Evolutionary conservation across 305 asterid genomes (phyloP), one percentile per base, ranked within the genome.

Genomic region (Fraxinus nigra): DNA sequence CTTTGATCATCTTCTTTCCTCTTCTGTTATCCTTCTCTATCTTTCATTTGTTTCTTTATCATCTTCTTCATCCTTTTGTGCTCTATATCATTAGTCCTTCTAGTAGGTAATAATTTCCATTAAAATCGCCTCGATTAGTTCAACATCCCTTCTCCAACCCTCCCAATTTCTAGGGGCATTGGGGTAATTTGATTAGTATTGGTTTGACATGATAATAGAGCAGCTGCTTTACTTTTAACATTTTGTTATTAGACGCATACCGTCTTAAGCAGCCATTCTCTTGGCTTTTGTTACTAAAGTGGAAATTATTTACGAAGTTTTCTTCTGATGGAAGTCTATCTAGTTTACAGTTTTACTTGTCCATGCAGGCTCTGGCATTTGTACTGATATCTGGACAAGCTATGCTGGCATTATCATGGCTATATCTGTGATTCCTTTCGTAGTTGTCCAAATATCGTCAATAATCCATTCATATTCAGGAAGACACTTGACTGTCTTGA

Each of bases 351-450:
- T 79, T 46, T 46, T 76, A 73, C 79, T 38, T 72, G 80, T 80
- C 24, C 28, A 1, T 87, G 89, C 93, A 95, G 99, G 97, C 79
- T 94, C 97, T 77, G 98, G 99, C 72, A 80, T 94, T 59, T 91
- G 89, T 83, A 94, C 98, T 74, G 98, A 95, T 83, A 70, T 87
- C 77, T 90, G 95, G 97, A 95, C 99, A 22, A 88, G 93, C 89
- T 90, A 94, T 85, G 92, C 98, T 14, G 98, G 93, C 81, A 91
- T 87, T 4, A 92, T 95, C 84, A 95, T 95, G 99, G 98, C 97
- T 70, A 82, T 90, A 78, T 95, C 99, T 46, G 95, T 95, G 75
- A 24, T 91, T 72, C 98, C 99, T 7, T 95, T 93, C 87, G 0
- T 95, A 40, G 86, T 94, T 20, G 97, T 97, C 74, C 98, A 94